phyloP scores from a whole-genome alignment of 331 rosid species.

The Rhamnella rubrinervis region DNA sequence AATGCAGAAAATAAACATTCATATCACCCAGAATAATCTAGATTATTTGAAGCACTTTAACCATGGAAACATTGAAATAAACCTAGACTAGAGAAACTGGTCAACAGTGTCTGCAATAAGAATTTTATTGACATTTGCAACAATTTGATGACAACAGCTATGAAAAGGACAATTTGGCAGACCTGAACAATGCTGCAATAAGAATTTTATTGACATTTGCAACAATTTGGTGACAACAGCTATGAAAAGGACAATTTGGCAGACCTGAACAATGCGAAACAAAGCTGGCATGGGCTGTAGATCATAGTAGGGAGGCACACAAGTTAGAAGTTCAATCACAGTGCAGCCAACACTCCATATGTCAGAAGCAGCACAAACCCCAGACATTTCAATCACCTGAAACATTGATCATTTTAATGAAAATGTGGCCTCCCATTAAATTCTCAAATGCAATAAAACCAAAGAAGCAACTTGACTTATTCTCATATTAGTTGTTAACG shows the following conservation, averaged over 20 bases:
- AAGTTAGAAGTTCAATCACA: slow-evolving; percentile 96
- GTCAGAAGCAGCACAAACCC: slow-evolving; percentile 99
- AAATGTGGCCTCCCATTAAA: slow-evolving; percentile 8
- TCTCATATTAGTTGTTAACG: not conserved
- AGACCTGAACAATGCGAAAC: slow-evolving; percentile 97
- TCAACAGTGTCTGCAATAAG: slow-evolving; percentile 10
- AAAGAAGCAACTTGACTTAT: not conserved
- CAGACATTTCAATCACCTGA: slow-evolving; percentile 99
- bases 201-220: no score
- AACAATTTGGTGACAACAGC: not conserved
- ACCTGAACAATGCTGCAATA: slow-evolving; percentile 99
- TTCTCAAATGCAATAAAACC: not conserved
- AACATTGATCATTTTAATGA: slow-evolving; percentile 33
- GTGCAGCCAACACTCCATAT: slow-evolving; percentile 99
- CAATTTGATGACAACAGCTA: not conserved
- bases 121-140: not conserved
- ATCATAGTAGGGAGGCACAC: slow-evolving; percentile 97
- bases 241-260: slow-evolving; percentile 14
- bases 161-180: slow-evolving; percentile 12
- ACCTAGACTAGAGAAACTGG: no score
- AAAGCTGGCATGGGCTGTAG: slow-evolving; percentile 99
- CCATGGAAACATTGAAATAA: no score
- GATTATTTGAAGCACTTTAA: not conserved
- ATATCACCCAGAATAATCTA: no score
- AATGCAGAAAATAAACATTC: not conserved